Base-by-base conservation (phyloP, 768 basidiomycete species). In the Naganishia kalamii region DNA sequence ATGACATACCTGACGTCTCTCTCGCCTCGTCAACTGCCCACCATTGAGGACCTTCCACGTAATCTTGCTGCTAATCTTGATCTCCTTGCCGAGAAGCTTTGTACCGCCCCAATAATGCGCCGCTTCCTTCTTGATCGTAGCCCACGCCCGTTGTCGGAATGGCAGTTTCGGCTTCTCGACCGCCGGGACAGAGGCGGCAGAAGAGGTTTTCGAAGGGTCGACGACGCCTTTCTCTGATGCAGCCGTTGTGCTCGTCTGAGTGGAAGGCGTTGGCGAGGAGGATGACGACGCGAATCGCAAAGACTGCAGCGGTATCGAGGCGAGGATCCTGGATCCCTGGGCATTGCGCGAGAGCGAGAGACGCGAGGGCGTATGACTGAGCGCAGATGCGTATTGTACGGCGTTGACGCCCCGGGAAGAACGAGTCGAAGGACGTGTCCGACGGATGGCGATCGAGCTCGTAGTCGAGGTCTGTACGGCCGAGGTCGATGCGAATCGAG, bases 21-120 rank as follows among this genome's bases (percentile, higher is more conserved):
- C 96, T 74, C 96, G 84, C 70, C 96, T 85, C 8, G 96, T 99
- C 78, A 99, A 78, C 47, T 83, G 85, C 60, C 90, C 90, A 35
- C 96, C 96, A 65, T 91, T 89, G 25, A 99, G 79, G 57, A 98
- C 86, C 80, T 93, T 91, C 85, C 88, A 89, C 72, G 92, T 88
- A 46, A 99, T 82, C 66, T 92, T 83, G 3, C 83, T 81, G 25
- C 90, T 91, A 68, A 98, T 97, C 69, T 88, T 86, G 61, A 96
- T 89, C 80, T 98, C 96, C 27, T 91, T 89, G 17, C 90, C 92
- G 51, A 99, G 83, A 4, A 99, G 85, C 75, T 96, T 96, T 1
- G 90, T 84, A 12, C 96, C 94, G 68, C 92, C 87, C 93, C 93
- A 98, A 77, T 98, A 99, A 77, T 99, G 94, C 65, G 85, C 84